Base-by-base conservation (phyloP, 495 filamentous ascomycete genomes). In the Aspergillus sclerotiicarbonarius region DNA sequence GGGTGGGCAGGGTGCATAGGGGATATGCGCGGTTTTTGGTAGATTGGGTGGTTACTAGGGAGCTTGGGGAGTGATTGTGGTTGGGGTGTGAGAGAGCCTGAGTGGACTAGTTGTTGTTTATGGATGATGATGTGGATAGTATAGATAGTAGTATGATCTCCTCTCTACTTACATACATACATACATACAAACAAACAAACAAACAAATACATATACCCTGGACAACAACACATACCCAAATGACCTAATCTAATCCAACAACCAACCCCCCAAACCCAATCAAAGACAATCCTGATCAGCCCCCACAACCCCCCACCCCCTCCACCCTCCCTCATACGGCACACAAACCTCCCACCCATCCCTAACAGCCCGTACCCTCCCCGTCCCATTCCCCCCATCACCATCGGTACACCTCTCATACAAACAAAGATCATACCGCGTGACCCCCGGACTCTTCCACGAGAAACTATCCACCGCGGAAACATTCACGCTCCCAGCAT, bases 311-410 rank as follows among this genome's bases (percentile, higher is more conserved):
- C 35, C 63, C 54, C 54, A 73, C 15, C 54, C 65, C 48, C 19
- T 39, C 54, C 63, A 73, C 15, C 64, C 67, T 10, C 64, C 67
- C 37, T 16, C 56, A 49, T 65, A 71, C 46, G 57, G 49, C 56
- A 62, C 67, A 48, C 71, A 73, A 20, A 73, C 61, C 59, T 66
- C 67, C 71, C 71, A 71, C 2, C 64, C 63, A 55, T 51, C 50
- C 32, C 63, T 64, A 18, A 73, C 63, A 8, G 18, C 47, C 13
- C 32, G 20, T 2, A 32, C 25, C 8, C 13, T 16, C 0, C 47
- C 47, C 8, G n/a, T 60, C 1, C 41, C 65, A n/a, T 64, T 32
- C 4, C 13, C 16, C 43, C 46, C 25, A 0, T 51, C 60, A 19
- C 46, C 55, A 0, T 54, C 32, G 41, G 67, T 70, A 39, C 66